A percentile compares a stretch with the other conserved stretches of the same genome.
Conservation (phyloP, 805 yeast genomes). For the Saturnispora diversa region DNA sequence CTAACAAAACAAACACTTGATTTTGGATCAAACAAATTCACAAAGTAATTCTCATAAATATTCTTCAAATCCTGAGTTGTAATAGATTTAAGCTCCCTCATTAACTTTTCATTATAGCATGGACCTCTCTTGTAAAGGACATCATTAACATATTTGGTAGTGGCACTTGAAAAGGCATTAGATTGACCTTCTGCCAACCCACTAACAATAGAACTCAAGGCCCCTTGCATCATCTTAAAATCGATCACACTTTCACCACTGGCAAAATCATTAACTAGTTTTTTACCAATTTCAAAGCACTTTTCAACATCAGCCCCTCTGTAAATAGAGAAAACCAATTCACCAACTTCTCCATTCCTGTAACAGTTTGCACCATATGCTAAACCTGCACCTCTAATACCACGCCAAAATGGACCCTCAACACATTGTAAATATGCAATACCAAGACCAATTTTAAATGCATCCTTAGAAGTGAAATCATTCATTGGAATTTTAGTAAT, state of each 20-base stretch:
- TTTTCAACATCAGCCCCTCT: slow-evolving; percentile 77
- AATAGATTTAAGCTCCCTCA: slow-evolving; percentile 44
- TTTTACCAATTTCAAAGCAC: slow-evolving; percentile 50
- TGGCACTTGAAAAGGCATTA: slow-evolving; percentile 59
- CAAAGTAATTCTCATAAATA: slow-evolving; percentile 49
- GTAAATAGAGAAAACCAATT: slow-evolving; percentile 57
- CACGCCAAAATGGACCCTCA: slow-evolving; percentile 97
- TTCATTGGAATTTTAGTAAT: slow-evolving; percentile 50
- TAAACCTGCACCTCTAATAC: slow-evolving; percentile 87
- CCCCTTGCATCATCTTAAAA: slow-evolving; percentile 53
- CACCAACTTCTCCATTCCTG: slow-evolving; percentile 57
- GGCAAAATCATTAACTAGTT: slow-evolving; percentile 55
- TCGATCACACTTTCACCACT: slow-evolving; percentile 50
- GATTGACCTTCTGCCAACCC: slow-evolving; percentile 60
- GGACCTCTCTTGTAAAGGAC: slow-evolving; percentile 66
- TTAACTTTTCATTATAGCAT: slow-evolving; percentile 45
- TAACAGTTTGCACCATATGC: slow-evolving; percentile 79
- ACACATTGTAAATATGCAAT: slow-evolving; percentile 72
- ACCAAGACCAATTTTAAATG: slow-evolving; percentile 63
- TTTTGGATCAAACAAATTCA: slow-evolving; percentile 52
- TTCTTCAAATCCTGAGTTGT: slow-evolving; percentile 45
- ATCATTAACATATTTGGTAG: slow-evolving; percentile 55
- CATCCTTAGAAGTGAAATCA: slow-evolving; percentile 47
- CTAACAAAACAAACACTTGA: slow-evolving; percentile 58
- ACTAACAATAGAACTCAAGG: slow-evolving; percentile 69